Base-by-base conservation (phyloP, 371 early-diverging fungal species). In the Mucor indicus region DNA sequence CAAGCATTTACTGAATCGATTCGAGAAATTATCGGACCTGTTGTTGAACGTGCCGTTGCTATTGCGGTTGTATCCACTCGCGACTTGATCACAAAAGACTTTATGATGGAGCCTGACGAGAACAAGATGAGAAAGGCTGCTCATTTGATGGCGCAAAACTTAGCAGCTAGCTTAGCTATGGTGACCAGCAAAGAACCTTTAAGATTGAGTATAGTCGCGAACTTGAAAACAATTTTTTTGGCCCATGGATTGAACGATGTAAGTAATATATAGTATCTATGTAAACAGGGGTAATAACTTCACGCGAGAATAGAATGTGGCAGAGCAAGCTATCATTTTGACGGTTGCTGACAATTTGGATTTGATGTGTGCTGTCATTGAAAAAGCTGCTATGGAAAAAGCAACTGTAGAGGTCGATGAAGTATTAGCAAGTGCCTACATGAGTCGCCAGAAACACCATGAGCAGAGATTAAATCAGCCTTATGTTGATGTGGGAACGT, bases 151-250 rank as follows among this genome's bases (percentile, higher is more conserved):
- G 93, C 85, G 4, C 90, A 91, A 43, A 90, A 84, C 21, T 67
- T 97, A 19, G 62, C 71, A 17, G 87, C 85, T 1, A 84, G 81
- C 44, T 77, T 95, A 27, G 95, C 93, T 4, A 81, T 93, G 24
- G 95, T 92, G 11, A 89, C 94, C 7, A 92, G 91, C 57, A 87
- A 94, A 50, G 97, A 98, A 51, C 90, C 92, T 25, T 75, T 98
- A 12, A 79, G 91, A 15, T 67, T 84, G 27, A 85, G 83, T 67
- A 88, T 96, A 80, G 83, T 84, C 27, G 65, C 81, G 24, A 86
- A 89, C 33, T 69, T 93, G 54, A 79, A 85, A 38, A 80, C 72
- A 19, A 68, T 93, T 10, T 74, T 96, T 54, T 53, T 90, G 19
- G 86, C 91, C 33, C 86, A 90, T 57, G 87, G 89, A 5, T 77